Evolutionary conservation across 257 asterid genomes (phyloP).

Genomic region (Nicotiana otophora): DNA sequence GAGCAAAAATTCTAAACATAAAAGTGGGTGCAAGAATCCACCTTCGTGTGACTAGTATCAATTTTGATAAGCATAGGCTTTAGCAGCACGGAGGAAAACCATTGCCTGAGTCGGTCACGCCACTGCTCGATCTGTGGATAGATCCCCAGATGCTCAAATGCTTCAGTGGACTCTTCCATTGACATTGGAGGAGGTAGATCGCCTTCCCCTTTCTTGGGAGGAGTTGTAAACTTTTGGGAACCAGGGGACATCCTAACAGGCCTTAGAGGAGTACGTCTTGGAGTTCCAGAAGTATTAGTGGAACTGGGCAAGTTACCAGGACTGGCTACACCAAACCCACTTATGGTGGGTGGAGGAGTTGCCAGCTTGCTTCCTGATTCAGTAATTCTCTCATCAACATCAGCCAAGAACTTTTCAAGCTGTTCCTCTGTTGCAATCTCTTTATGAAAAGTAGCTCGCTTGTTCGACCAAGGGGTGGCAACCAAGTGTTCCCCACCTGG

Average conservation of each 20-base stretch:
- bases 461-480: conserved; percentile 74
- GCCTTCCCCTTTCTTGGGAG: conserved; percentile 90
- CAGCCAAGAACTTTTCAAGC: conserved; percentile 78
- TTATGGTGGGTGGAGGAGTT: conserved; percentile 75
- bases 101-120: conserved; percentile 90
- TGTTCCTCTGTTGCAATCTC: conserved; percentile 67
- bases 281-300: conserved; percentile 69
- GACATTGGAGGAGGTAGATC: conserved; percentile 94
- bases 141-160: conserved; percentile 69
- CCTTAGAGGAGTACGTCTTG: conserved; percentile 85
- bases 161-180: conserved; percentile 78
- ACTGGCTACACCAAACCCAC: conserved; percentile 57
- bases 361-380: conserved; percentile 63
- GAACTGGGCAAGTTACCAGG: conserved; percentile 56
- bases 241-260: conserved; percentile 97
- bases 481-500: conserved; percentile 48
- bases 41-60: conserved; percentile 79
- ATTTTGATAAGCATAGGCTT: conserved; percentile 76
- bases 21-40: conserved; percentile 19
- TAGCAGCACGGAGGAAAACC: conserved; percentile 75
- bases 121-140: conserved; percentile 78
- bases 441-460: conserved; percentile 52
- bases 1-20: neutral
- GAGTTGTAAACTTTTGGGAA: conserved; percentile 84
- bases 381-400: conserved; percentile 71